Conservation (phyloP, 495 filamentous ascomycete genomes). For the Talaromyces wortmannii region DNA sequence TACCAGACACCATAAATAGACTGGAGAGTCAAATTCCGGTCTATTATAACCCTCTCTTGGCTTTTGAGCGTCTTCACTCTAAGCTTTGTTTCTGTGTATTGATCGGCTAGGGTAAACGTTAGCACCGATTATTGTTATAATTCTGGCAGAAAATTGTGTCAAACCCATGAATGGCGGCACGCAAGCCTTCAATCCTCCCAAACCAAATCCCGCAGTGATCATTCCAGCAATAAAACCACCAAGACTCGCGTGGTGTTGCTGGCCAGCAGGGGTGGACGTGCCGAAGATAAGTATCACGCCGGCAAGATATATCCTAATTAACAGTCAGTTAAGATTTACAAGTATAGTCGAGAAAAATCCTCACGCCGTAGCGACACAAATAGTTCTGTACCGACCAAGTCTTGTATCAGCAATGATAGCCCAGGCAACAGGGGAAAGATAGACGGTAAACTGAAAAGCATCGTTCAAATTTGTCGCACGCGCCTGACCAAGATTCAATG, state of each 20-base stretch:
- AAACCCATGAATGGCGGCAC: background rate
- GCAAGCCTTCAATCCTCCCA: background rate
- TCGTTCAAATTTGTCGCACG: no score
- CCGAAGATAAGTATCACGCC: no score
- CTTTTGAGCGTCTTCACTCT: constrained; percentile 31
- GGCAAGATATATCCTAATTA: no score
- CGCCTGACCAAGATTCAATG: no score
- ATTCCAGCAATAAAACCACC: background rate
- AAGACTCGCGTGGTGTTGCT: background rate
- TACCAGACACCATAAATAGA: constrained; percentile 61
- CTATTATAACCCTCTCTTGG: constrained; percentile 51
- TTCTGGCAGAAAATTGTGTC: background rate
- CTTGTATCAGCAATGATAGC: no score
- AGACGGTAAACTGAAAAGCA: no score
- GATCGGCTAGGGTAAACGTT: constrained; percentile 34
- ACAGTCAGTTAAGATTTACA: no score
- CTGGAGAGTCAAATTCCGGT: constrained; percentile 54
- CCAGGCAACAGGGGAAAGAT: no score
- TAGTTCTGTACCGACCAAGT: no score
- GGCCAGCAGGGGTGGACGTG: background rate
- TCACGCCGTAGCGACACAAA: no score
- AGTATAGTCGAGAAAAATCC: no score
- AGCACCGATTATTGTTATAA: background rate
- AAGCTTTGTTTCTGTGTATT: constrained; percentile 42
- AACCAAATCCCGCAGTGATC: background rate